Evolutionary conservation across 2,329 filamentous ascomycete genomes (phyloP).

Genomic region (Verruconis gallopava): DNA sequence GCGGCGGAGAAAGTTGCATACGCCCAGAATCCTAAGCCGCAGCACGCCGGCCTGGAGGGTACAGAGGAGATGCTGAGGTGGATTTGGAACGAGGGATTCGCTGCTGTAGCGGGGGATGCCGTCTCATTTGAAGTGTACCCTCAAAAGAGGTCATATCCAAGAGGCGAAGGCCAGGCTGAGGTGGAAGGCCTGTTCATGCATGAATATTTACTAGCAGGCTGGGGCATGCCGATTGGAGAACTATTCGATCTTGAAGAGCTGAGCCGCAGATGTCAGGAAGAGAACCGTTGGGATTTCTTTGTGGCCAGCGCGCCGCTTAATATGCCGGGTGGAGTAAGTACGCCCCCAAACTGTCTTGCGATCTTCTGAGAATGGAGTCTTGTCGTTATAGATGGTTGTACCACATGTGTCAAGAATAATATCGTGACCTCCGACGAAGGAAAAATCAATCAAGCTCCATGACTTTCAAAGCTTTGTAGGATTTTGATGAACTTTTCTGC

Average conservation of each 20-base stretch:
- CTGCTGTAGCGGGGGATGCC: not conserved
- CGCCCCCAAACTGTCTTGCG: slow-evolving; percentile 10
- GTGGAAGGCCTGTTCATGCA: not conserved
- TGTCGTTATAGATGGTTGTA: too few relatives aligned
- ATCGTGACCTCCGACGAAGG: too few relatives aligned
- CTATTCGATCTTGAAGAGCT: slow-evolving; percentile 7
- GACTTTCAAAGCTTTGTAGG: too few relatives aligned
- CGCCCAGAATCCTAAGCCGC: not conserved
- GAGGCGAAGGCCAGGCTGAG: not conserved
- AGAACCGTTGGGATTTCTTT: slow-evolving; percentile 9
- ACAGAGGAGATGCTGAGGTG: not conserved
- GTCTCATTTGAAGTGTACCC: not conserved
- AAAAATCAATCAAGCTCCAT: too few relatives aligned
- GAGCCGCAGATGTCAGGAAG: slow-evolving; percentile 2
- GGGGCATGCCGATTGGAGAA: not conserved
- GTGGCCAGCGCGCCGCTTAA: slow-evolving; percentile 8
- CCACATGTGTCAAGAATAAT: too few relatives aligned
- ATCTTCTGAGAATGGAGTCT: slow-evolving; percentile 4
- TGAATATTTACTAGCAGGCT: not conserved
- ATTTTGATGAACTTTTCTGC: too few relatives aligned
- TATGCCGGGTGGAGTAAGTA: slow-evolving; percentile 6
- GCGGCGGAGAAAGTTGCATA: not conserved
- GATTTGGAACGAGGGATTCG: not conserved
- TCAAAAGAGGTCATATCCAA: not conserved
- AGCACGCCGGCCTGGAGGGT: not conserved